Evolutionary conservation across 2,329 filamentous ascomycete genomes (phyloP).

Genomic region (Pyrenophora graminea): DNA sequence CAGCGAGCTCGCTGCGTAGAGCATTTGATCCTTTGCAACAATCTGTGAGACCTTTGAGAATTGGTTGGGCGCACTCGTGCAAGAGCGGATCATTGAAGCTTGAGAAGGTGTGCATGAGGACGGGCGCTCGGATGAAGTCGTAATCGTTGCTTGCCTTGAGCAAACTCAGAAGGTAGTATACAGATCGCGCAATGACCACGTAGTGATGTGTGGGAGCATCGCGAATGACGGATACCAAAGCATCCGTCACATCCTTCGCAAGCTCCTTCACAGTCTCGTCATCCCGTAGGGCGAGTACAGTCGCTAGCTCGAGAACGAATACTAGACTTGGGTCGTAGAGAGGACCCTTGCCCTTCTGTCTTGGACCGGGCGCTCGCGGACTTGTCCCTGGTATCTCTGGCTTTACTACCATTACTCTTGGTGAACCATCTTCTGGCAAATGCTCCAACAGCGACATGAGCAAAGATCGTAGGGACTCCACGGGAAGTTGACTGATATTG

Average conservation of each 20-base stretch:
- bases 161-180: constrained; percentile 84
- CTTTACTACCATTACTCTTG: constrained; percentile 86
- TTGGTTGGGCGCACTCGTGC: constrained; percentile 73
- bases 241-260: constrained; percentile 78
- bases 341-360: constrained; percentile 59
- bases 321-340: constrained; percentile 84
- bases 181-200: constrained; percentile 79
- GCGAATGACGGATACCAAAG: constrained; percentile 78
- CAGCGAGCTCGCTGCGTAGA: constrained; percentile 88
- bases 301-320: constrained; percentile 90
- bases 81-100: constrained; percentile 80
- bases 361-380: constrained; percentile 64
- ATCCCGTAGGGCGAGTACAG: constrained; percentile 77
- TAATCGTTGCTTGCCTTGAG: constrained; percentile 86
- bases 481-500: constrained; percentile 74
- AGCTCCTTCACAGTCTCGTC: constrained; percentile 71
- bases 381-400: constrained; percentile 72
- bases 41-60: constrained; percentile 76
- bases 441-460: constrained; percentile 77
- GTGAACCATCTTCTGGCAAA: constrained; percentile 82
- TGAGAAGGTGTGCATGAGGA: constrained; percentile 88
- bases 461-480: constrained; percentile 62
- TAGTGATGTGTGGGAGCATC: constrained; percentile 79
- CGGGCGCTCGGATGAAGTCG: constrained; percentile 88
- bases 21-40: constrained; percentile 79